Conservation (phyloP, 2,329 filamentous ascomycete genomes). For the Aquanectria penicillioides region DNA sequence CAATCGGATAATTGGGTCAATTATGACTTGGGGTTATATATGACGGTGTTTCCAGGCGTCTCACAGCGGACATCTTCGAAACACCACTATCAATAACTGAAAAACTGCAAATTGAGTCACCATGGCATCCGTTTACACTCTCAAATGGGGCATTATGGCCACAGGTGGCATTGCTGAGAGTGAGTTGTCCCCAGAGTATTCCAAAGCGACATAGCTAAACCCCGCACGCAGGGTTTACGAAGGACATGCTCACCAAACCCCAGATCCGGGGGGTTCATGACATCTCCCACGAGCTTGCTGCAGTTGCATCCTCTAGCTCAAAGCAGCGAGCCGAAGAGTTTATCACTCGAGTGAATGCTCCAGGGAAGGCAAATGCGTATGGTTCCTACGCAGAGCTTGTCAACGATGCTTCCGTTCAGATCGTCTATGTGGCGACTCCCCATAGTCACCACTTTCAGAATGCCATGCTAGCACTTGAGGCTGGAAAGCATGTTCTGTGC, state of each 20-base stretch:
- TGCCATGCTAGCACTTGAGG: conserved; percentile 45
- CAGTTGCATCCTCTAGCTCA: conserved; percentile 3
- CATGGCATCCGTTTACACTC: conserved; percentile 2
- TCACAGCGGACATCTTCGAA: too few species aligned
- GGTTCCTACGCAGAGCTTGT: conserved; percentile 45
- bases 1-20: too few species aligned
- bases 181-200: neutral
- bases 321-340: neutral
- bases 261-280: neutral
- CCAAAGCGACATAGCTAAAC: neutral
- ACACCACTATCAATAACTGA: too few species aligned
- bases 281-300: neutral
- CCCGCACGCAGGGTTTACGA: neutral
- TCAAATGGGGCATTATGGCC: conserved; percentile 10
- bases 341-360: neutral
- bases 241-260: conserved; percentile 6
- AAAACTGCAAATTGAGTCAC: too few species aligned
- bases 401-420: conserved; percentile 45
- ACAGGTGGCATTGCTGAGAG: conserved; percentile 1
- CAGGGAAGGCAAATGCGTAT: conserved; percentile 6
- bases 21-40: too few species aligned
- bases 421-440: conserved; percentile 50
- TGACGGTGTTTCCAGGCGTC: too few species aligned
- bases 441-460: conserved; percentile 48
- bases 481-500: conserved; percentile 50